Base-by-base conservation (phyloP, 1,284 basidiomycete genomes). In the Fomitiporia mediterranea region DNA sequence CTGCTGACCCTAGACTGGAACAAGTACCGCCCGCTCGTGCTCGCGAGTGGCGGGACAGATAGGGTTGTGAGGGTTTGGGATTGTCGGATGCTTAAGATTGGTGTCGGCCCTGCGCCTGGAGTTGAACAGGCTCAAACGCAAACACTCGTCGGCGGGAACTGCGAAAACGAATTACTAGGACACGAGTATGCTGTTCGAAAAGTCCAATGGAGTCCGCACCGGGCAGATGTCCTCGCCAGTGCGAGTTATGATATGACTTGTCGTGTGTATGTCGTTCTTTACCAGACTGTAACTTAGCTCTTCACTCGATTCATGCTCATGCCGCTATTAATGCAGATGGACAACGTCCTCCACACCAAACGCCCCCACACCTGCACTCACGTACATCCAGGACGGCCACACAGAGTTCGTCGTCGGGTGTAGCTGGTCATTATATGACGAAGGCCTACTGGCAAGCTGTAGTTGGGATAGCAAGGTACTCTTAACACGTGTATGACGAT, bases 221-320 rank as follows among this genome's bases (percentile, higher is more conserved):
- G 79, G n/a, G 72, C 86, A 1, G 86, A 92, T 63, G 65, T 94
- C 7, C 72, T 98, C 23, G 89, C 91, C 0, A 89, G 83, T 51
- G 90, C 89, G 19, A 88, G 89, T 61, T 99, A 98, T 71, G 96
- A 99, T 69, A 99, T 98, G 96, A 93, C 92, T 1, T 94, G 90
- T 68, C 77, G 92, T 70, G 77, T 95, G 82, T 98, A 76, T 71
- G 88, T 80, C 25, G 87, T 80, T 21, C 25, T 46, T 48, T 58
- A 49, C 53, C n/a, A n/a, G n/a, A n/a, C n/a, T n/a, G n/a, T n/a
- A n/a, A n/a, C n/a, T n/a, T 47, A 28, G 55, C 51, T 53, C 17
- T 49, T 51, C 38, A 23, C 43, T 51, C 13, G 13, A 25, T n/a
- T 6, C 23, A 34, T 25, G 19, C 19, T 28, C 60, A 57, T 44